Evolutionary conservation across 208 protist species (phyloP).

Genomic region (Angomonas ambiguus): DNA sequence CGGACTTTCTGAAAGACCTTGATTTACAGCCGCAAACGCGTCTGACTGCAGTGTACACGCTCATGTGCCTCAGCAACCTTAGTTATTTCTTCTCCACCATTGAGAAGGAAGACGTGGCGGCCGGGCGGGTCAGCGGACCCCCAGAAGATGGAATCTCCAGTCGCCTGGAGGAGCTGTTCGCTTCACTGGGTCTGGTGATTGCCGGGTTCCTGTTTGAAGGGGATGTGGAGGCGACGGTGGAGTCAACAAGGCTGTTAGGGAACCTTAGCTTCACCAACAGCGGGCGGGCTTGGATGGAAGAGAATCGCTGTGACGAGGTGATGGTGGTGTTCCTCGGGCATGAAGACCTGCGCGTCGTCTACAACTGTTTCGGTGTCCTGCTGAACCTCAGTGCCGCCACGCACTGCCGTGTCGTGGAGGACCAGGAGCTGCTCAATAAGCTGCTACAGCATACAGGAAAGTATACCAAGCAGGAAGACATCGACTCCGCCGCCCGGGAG

Average conservation of each 20-base stretch:
- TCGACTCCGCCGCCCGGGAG: conserved; percentile 27
- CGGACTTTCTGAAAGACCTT: conserved; percentile 42
- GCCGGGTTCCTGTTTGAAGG: conserved; percentile 68
- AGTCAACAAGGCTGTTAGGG: conserved; percentile 67
- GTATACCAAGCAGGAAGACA: conserved; percentile 41
- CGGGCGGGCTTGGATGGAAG: conserved; percentile 80
- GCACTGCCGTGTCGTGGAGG: conserved; percentile 54
- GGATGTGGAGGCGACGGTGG: conserved; percentile 66
- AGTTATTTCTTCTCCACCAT: conserved; percentile 68
- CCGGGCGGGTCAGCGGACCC: not conserved
- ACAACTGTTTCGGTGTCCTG: conserved; percentile 77
- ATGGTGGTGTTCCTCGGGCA: conserved; percentile 70
- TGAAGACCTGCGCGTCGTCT: conserved; percentile 74
- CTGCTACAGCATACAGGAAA: conserved; percentile 65
- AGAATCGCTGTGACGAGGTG: conserved; percentile 76
- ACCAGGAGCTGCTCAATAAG: conserved; percentile 55
- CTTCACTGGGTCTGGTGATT: conserved; percentile 43
- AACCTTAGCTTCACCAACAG: conserved; percentile 80
- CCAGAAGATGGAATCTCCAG: not conserved
- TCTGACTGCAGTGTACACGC: conserved; percentile 52
- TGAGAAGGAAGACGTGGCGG: conserved; percentile 21
- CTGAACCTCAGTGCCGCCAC: conserved; percentile 75
- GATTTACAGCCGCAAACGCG: conserved; percentile 24
- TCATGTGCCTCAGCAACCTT: conserved; percentile 82
- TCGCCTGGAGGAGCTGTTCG: conserved; percentile 39